Conservation (phyloP, 164 flowering plant species). For the Magnolia changhungtana region DNA sequence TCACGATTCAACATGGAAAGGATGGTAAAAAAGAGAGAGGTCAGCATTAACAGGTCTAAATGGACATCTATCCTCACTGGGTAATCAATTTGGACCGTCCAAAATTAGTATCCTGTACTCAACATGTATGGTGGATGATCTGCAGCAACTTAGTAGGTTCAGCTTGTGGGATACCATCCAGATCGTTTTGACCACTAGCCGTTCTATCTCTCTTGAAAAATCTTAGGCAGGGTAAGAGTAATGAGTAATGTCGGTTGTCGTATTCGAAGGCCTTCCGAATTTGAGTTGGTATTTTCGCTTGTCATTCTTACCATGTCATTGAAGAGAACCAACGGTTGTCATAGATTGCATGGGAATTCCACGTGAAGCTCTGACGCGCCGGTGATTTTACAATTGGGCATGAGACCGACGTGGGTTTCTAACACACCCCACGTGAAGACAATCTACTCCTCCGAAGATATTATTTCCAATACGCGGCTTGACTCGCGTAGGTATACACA, state of each 20-base stretch:
- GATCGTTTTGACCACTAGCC: no score
- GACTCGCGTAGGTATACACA: no score
- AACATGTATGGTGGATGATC: no score
- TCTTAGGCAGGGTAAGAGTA: background rate
- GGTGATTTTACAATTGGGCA: slow-evolving; percentile 23
- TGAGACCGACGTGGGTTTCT: slow-evolving; percentile 28
- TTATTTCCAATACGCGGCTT: no score
- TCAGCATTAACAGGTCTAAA: no score
- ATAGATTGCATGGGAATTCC: slow-evolving; percentile 47
- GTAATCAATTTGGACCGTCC: no score
- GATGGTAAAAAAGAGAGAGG: background rate
- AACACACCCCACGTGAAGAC: slow-evolving; percentile 26
- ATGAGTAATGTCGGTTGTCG: background rate
- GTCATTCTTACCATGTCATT: background rate
- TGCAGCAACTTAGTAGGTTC: no score
- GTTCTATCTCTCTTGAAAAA: no score
- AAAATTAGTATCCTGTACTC: no score
- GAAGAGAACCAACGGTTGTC: slow-evolving; percentile 14
- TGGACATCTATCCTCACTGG: no score
- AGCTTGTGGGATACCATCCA: no score
- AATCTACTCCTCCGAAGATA: slow-evolving; percentile 5
- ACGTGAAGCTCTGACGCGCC: slow-evolving; percentile 63
- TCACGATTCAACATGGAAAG: background rate
- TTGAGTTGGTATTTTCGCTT: background rate
- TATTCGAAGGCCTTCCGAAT: background rate